phyloP scores from a whole-genome alignment of 2,329 filamentous ascomycete genomes.

The Lasiodiplodia gonubiensis region DNA sequence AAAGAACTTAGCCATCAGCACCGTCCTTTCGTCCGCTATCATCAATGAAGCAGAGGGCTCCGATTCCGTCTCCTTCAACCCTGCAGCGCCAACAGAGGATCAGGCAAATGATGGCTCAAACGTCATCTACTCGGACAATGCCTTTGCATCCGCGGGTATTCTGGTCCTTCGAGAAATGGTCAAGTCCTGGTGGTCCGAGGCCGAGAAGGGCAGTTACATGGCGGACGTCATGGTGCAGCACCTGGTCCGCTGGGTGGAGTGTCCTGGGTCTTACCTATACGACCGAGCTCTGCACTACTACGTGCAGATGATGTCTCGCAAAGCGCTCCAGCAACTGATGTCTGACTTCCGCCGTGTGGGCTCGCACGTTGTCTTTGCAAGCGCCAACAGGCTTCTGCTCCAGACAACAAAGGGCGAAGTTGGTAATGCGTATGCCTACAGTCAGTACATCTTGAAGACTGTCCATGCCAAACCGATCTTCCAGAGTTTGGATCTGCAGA shows the following conservation, averaged over 20 bases:
- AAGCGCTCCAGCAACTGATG: conserved; percentile 96
- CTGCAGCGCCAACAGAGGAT: conserved; percentile 67
- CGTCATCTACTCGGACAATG: conserved; percentile 81
- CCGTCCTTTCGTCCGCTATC: conserved; percentile 91
- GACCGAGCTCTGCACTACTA: conserved; percentile 95
- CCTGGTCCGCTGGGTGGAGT: conserved; percentile 95
- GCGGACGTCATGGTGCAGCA: conserved; percentile 98
- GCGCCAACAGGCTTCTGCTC: conserved; percentile 82
- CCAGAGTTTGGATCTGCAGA: conserved; percentile 94
- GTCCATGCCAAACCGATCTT: conserved; percentile 96
- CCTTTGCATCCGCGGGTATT: conserved; percentile 91
- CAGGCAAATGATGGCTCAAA: conserved; percentile 67
- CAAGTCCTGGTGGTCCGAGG: conserved; percentile 97
- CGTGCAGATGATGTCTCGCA: conserved; percentile 97
- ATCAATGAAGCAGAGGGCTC: conserved; percentile 95
- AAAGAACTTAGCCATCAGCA: conserved; percentile 95
- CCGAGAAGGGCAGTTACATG: conserved; percentile 87
- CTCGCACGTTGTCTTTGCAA: conserved; percentile 95
- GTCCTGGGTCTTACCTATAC: conserved; percentile 90
- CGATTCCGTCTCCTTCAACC: conserved; percentile 85
- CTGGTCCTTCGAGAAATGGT: conserved; percentile 96
- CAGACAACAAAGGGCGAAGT: conserved; percentile 98
- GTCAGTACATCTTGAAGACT: conserved; percentile 95
- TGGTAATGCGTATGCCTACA: conserved; percentile 94
- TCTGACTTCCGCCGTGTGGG: conserved; percentile 94